phyloP scores from a whole-genome alignment of 805 yeast species.

The Blastobotrys attinorum region DNA sequence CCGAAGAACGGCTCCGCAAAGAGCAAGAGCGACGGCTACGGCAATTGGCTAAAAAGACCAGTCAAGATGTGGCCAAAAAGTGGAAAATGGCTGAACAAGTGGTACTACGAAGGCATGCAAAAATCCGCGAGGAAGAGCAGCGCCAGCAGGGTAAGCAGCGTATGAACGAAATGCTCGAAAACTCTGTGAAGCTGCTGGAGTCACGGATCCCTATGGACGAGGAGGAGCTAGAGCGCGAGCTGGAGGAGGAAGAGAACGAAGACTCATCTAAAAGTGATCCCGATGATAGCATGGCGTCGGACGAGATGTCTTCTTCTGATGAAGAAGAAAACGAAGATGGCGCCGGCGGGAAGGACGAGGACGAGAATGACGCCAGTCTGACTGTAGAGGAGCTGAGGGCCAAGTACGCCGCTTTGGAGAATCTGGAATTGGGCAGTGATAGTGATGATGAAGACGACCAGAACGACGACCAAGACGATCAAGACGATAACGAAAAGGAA shows the following conservation, averaged over 20 bases:
- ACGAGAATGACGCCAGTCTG: conserved; percentile 40
- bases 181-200: conserved; percentile 81
- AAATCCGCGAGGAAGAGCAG: conserved; percentile 57
- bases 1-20: conserved; percentile 70
- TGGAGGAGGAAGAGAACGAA: conserved; percentile 27
- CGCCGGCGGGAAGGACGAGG: no score
- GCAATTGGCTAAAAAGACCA: conserved; percentile 70
- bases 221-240: conserved; percentile 7
- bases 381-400: conserved; percentile 48
- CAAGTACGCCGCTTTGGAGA: conserved; percentile 45
- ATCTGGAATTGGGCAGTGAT: conserved; percentile 20
- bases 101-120: conserved; percentile 66
- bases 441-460: conserved; percentile 17
- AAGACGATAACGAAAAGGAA: conserved; percentile 24
- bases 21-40: conserved; percentile 66
- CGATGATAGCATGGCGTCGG: conserved; percentile 13
- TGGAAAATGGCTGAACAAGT: conserved; percentile 84
- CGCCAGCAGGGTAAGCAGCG: conserved; percentile 80
- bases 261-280: conserved; percentile 13
- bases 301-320: conserved; percentile 20
- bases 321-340: conserved; percentile 22
- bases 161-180: conserved; percentile 78
- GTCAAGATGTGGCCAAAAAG: conserved; percentile 76
- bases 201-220: conserved; percentile 43
- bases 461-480: conserved; percentile 18